Evolutionary conservation across 208 protist species (phyloP), one percentile per base, ranked within the genome.

Genomic region (Leishmania martiniquensis): DNA sequence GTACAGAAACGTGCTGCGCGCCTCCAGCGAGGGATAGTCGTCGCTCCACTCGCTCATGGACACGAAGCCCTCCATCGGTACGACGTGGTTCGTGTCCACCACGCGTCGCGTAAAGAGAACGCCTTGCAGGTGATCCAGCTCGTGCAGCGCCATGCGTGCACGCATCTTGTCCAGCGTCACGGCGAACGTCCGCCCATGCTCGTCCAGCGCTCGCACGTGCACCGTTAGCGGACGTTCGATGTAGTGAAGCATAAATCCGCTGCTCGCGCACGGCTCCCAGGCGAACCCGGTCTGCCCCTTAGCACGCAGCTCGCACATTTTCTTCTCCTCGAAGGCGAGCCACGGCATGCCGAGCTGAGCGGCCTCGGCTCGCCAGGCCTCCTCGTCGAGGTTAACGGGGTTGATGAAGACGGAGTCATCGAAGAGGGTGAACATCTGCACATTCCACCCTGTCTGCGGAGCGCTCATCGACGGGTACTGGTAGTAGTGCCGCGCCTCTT

Each of bases 201-300:
- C 86, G 54, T 91, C 81, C 42, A 92, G 65, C 29, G 87, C 89
- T 10, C 82, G 82, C 32, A 95, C 2, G 4, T 84, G 90, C 59
- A 94, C 87, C 5, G 88, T 95, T 4, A 81, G 66, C 17, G 94
- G 94, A 5, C 94, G 88, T 76, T 98, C 94, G 75, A 98, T 98
- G 82, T 96, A 98, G 76, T 98, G 94, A 84, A 98, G 86, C 29
- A 96, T 74, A 75, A 95, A 96, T 68, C 90, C 89, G 83, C 93
- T 96, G 74, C 91, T 96, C 71, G 94, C 94, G 75, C 92, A 98
- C 47, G 94, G 92, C 87, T 98, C 94, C 93, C 94, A 97, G 29
- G 93, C 92, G 59, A 94, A 97, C 63, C 85, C 85, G 34, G 91
- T 97, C 73, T 87, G 84, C 32, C 87, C 81, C 17, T 78, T 79